These are phyloP conservation scores for Epichloe baconii DNA, from an alignment of 2,329 filamentous ascomycete genomes.

Conservation along the genomic window DNA sequence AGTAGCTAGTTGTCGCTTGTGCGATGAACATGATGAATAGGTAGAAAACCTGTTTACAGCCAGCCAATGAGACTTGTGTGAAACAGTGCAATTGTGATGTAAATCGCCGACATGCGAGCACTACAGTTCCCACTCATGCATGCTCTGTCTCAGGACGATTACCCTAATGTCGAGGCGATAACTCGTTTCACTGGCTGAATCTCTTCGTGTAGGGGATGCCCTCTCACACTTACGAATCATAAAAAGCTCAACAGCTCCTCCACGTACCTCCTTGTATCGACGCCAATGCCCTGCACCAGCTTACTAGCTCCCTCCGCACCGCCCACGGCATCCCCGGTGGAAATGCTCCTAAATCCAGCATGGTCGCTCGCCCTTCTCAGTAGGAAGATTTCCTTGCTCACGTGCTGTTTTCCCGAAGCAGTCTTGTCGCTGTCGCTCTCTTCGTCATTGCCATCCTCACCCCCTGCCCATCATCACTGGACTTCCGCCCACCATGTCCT, in stretches of 20 bases:
- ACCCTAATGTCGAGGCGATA: too few species aligned
- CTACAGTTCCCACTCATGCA: too few species aligned
- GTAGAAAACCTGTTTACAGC: background rate
- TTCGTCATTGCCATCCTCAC: slow-evolving; percentile 5
- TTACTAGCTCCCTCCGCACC: slow-evolving; percentile 44
- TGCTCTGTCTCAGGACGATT: too few species aligned
- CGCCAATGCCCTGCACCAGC: slow-evolving; percentile 59
- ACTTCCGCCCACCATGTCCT: too few species aligned
- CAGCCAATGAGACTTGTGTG: background rate
- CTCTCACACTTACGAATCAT: slow-evolving; percentile 6
- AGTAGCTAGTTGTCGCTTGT: background rate
- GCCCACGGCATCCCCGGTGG: slow-evolving; percentile 22
- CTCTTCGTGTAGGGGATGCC: too few species aligned
- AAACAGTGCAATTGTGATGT: background rate
- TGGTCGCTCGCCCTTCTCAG: slow-evolving; percentile 48
- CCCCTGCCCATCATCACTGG: background rate
- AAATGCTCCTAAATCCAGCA: slow-evolving; percentile 23
- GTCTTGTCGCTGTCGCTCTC: slow-evolving; percentile 4
- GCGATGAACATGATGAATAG: background rate
- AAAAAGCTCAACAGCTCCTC: slow-evolving; percentile 55
- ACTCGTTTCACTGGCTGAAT: too few species aligned
- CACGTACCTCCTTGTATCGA: slow-evolving; percentile 64
- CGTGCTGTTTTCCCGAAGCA: background rate
- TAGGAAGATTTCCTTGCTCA: slow-evolving; percentile 48
- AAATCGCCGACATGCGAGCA: background rate